phyloP scores from a whole-genome alignment of 768 basidiomycete genomes.

The Daedaleopsis nitida region DNA sequence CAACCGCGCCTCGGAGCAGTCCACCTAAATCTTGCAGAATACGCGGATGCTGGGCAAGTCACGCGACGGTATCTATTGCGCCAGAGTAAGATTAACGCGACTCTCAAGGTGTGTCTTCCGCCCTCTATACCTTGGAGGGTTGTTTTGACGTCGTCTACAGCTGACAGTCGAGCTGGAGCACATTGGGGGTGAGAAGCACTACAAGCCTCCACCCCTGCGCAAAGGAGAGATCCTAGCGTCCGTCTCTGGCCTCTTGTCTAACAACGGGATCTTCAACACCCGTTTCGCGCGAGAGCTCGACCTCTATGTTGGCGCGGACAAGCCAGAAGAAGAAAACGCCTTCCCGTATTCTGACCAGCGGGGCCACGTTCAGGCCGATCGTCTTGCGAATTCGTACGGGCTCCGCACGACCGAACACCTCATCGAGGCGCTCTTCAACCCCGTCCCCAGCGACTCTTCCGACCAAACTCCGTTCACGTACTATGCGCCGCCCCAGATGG shows the following conservation, averaged over 20 bases:
- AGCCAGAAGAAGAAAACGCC: constrained; percentile 13
- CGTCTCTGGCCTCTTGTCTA: constrained; percentile 58
- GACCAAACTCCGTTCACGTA: constrained; percentile 32
- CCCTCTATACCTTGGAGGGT: no score
- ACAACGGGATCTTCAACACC: constrained; percentile 50
- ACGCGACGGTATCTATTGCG: constrained; percentile 67
- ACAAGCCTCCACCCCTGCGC: constrained; percentile 66
- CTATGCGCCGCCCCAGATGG: constrained; percentile 22
- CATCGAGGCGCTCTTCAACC: constrained; percentile 83
- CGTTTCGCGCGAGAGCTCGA: constrained; percentile 52
- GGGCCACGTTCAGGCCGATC: constrained; percentile 32
- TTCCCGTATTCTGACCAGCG: constrained; percentile 19
- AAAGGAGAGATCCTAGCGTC: constrained; percentile 74
- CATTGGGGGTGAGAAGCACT: constrained; percentile 55
- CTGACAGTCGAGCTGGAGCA: constrained; percentile 60
- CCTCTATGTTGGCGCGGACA: constrained; percentile 36
- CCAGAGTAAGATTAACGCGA: constrained; percentile 80
- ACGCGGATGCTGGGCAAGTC: constrained; percentile 58
- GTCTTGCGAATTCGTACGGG: constrained; percentile 54
- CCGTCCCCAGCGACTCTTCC: constrained; percentile 39
- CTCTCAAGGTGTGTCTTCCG: constrained; percentile 69
- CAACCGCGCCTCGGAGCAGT: constrained; percentile 67
- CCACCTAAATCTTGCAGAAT: constrained; percentile 74
- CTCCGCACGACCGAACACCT: constrained; percentile 69
- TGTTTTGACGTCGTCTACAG: constrained; percentile 32